phyloP scores from a whole-genome alignment of 768 basidiomycete species.

The Amanita inopinata region DNA sequence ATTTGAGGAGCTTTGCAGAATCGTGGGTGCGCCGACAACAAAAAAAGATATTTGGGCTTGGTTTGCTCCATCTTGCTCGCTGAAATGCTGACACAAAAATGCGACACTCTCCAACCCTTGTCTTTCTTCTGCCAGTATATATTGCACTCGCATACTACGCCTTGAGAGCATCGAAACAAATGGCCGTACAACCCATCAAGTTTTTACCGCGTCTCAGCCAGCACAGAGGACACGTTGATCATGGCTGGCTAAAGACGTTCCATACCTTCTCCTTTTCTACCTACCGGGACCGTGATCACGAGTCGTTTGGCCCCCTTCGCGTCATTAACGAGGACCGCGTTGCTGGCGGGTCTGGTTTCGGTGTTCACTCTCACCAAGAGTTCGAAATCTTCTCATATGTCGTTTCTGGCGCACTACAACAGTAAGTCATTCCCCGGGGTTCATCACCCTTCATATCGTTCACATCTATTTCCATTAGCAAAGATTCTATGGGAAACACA shows the following conservation, averaged over 20 bases:
- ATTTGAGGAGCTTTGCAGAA: too few relatives aligned
- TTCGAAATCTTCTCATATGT: slow-evolving; percentile 92
- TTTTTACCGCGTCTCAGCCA: slow-evolving; percentile 47
- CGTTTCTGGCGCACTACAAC: slow-evolving; percentile 68
- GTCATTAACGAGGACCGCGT: slow-evolving; percentile 96
- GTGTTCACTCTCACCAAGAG: slow-evolving; percentile 72
- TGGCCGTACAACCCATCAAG: slow-evolving; percentile 22
- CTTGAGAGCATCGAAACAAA: background rate
- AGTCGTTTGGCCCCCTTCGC: slow-evolving; percentile 64
- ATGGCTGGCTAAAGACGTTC: slow-evolving; percentile 83
- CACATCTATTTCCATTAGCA: slow-evolving; percentile 30
- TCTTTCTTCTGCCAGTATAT: background rate
- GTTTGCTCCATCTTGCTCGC: too few relatives aligned
- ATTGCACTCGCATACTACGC: background rate
- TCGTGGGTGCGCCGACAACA: slow-evolving; percentile 7
- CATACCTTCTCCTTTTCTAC: slow-evolving; percentile 73
- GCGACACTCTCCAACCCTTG: background rate
- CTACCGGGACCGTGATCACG: slow-evolving; percentile 46
- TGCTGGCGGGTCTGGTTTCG: slow-evolving; percentile 67
- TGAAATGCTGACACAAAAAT: too few relatives aligned
- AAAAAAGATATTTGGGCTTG: too few relatives aligned
- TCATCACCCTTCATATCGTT: background rate
- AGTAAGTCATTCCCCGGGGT: slow-evolving; percentile 46
- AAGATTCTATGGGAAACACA: slow-evolving; percentile 86
- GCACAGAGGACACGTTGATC: slow-evolving; percentile 65